Base-by-base conservation (phyloP, 2,329 filamentous ascomycete genomes). In the Fusarium penzigii region DNA sequence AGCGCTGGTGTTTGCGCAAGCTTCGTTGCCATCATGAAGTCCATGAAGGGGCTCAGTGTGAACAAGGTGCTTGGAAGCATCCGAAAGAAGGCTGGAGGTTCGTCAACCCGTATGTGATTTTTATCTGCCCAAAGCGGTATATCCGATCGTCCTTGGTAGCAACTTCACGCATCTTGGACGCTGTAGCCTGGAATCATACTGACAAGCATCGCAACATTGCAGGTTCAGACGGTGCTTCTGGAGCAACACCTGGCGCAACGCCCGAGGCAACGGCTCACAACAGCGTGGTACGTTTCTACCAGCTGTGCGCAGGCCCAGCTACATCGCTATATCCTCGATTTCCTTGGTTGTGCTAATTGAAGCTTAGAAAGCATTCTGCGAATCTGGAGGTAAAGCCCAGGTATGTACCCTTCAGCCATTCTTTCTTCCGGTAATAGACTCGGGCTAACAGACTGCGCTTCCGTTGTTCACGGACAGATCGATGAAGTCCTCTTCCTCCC, bases 401-500 rank as follows among this genome's bases (percentile, higher is more conserved):
- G 79, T 84, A 79, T 53, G 74, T 42, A 17, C 32, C 38, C 32
- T 25, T 29, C 38, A 40, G 38, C 17, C 25, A 39, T 36, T 14
- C 36, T 47, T 29, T 17, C 40, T 34, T 38, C 29, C 38, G 46
- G 11, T n/a, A 12, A 11, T 20, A 32, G 29, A 20, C 20, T 29
- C 36, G 14, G 20, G 8, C 52, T 63, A 49, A 63, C 34, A 5
- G 17, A 6, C 13, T 44, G 41, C 42, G 17, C 25, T 17, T 43
- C 6, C 25, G 20, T 46, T 44, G 39, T 39, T 16, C 32, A n/a
- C 52, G 50, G 36, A 51, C 70, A 91, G 82, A 90, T 87, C 68
- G 89, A 95, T 70, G 94, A 97, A 76, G 92, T 96, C 57, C 86
- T 96, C 53, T 90, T 92, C 68, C 87, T 97, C 36, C 94, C 94